Evolutionary conservation across 345 rosid genomes (phyloP), one percentile per base, ranked within the genome.

Genomic region (Turritis glabra): DNA sequence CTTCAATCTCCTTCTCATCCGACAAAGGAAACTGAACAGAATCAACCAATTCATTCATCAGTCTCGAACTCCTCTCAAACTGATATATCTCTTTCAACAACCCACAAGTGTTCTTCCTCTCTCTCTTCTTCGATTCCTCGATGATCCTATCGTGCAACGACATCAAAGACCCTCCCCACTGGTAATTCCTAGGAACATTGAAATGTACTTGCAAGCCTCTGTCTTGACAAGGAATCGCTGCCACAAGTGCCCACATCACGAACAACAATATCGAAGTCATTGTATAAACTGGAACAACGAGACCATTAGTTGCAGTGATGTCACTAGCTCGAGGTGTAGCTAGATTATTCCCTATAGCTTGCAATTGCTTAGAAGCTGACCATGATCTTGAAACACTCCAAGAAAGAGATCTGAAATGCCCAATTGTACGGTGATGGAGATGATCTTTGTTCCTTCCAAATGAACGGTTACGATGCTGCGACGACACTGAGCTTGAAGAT

Each of bases 361-460:
- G 95, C 15, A 94, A 80, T 74, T 94, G 97, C 85, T 83, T 85
- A 0, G 98, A 89, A 3, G 98, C 98, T 0, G 98, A 94, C 98
- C 98, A 94, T 0, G 98, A 85, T 78, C 95, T 79, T 3, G 98
- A 94, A 17, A 94, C 96, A 32, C 92, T 87, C 98, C 98, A 91
- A 0, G 98, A 94, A 30, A 91, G 79, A 3, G 97, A 94, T 23
- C 97, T 72, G 76, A 83, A 89, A 84, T 90, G 96, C 5, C 90
- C 93, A 1, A 82, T n/a, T 0, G 79, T 79, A 23, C 80, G 80
- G 30, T 83, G 86, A 22, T 81, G 80, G 13, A 41, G 48, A 2
- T 67, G 61, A 0, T 82, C 85, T 56, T 56, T 80, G 78, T 66
- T 79, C 22, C 96, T 29, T 9, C 97, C 95, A 58, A 94, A 94